Conservation (phyloP, 768 basidiomycete species). For the Russula sp. region DNA sequence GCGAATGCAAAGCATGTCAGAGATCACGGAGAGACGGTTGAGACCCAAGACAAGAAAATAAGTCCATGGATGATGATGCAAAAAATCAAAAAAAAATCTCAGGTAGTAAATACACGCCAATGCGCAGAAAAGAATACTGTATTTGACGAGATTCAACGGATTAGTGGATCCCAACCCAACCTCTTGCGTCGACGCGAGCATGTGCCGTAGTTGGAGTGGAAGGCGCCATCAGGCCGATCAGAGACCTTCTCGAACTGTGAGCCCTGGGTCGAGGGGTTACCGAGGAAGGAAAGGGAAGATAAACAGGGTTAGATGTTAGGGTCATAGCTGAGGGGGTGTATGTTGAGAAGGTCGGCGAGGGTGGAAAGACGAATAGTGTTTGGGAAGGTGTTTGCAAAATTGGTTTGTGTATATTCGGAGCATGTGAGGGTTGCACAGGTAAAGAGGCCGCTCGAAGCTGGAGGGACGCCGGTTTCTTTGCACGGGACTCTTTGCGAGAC, state of each 20-base stretch:
- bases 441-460: conserved; percentile 40
- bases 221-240: conserved; percentile 65
- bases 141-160: conserved; percentile 1
- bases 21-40: conserved; percentile 16
- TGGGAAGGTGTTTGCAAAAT: conserved; percentile 61
- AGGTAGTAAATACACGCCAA: conserved; percentile 4
- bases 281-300: conserved; percentile 55
- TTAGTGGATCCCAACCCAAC: conserved; percentile 58
- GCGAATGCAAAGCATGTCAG: conserved; percentile 25
- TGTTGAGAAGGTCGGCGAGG: conserved; percentile 58
- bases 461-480: conserved; percentile 55
- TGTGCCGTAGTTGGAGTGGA: conserved; percentile 78
- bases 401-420: conserved; percentile 32
- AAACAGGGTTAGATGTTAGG: conserved; percentile 58
- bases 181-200: conserved; percentile 79
- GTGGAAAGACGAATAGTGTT: conserved; percentile 84
- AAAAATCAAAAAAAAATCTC: neutral
- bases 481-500: conserved; percentile 52
- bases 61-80: conserved; percentile 27
- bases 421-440: conserved; percentile 30
- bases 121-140: conserved; percentile 4
- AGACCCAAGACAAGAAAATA: conserved; percentile 15
- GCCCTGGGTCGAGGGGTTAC: conserved; percentile 65
- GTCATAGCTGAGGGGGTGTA: conserved; percentile 81
- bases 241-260: conserved; percentile 66